Evolutionary conservation across 192 early-diverging fungal genomes (phyloP), one percentile per base, ranked within the genome.

Genomic region (Bifiguratus adelaidae): DNA sequence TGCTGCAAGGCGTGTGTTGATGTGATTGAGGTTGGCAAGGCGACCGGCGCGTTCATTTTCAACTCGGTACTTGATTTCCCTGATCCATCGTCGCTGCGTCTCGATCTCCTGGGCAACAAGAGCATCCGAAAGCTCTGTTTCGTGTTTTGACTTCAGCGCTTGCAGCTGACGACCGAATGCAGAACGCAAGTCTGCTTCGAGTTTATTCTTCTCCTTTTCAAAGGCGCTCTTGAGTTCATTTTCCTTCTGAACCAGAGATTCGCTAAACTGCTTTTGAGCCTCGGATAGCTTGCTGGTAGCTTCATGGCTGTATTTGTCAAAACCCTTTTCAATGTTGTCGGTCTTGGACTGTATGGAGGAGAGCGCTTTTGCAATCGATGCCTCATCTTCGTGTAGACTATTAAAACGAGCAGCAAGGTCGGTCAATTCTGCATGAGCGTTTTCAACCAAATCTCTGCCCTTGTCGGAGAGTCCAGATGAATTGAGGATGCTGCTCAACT

Each of bases 11-110:
- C 88, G 85, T 16, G 80, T 54, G 45, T 76, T 74, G 36, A 97
- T 76, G 41, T 85, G 76, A 58, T 93, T 89, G 33, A 97, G 57
- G 28, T 81, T 73, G 6, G 87, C 88, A 47, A 97, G 65, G 13
- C 94, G 85, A 12, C 89, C 89, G 16, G 77, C 78, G 46, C 94
- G 83, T 69, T 97, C 94, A 36, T 85, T 69, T 47, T 97, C 94
- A 22, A 97, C 83, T 24, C 81, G 67, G 16, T 67, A 62, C 42
- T 80, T 83, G 57, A 91, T 78, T 55, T 91, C 77, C 25, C 78
- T 68, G 41, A 81, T 66, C 75, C 86, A 97, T 41, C 72, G 72
- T 35, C 83, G 73, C 63, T 91, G 80, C 55, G 91, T 65, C 30
- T 82, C 70, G 41, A 73, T 67, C 28, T 74, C 74, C 58, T 93